Evolutionary conservation across 352 stramenopile species (phyloP).

Genomic region (Globisporangium takayamanum): DNA sequence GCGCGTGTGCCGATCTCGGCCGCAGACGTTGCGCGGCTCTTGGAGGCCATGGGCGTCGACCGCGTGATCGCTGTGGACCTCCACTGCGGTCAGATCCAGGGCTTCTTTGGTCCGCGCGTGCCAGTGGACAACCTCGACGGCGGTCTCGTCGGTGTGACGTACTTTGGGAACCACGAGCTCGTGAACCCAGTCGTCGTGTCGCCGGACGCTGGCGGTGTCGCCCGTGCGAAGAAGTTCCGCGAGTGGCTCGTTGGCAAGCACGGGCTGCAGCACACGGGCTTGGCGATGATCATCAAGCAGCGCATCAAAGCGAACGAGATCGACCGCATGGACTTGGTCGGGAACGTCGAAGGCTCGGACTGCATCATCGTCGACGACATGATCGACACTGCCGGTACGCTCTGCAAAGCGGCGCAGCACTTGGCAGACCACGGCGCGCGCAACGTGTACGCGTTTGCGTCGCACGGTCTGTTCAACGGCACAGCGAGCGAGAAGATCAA

Average conservation of each 20-base stretch:
- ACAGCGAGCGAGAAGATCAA: slow-evolving; percentile 87
- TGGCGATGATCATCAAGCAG: slow-evolving; percentile 99
- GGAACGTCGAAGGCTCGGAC: slow-evolving; percentile 97
- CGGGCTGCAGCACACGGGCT: slow-evolving; percentile 94
- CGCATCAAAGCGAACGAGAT: slow-evolving; percentile 96
- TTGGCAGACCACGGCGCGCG: slow-evolving; percentile 93
- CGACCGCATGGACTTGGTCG: slow-evolving; percentile 99
- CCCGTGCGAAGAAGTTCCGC: slow-evolving; percentile 99
- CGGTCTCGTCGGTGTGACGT: slow-evolving; percentile 91
- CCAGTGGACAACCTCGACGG: slow-evolving; percentile 99
- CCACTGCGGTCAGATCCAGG: slow-evolving; percentile 89
- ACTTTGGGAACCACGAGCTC: slow-evolving; percentile 95
- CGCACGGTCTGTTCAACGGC: slow-evolving; percentile 96
- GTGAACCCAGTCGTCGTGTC: slow-evolving; percentile 99
- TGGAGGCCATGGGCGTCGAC: slow-evolving; percentile 87
- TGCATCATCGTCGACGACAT: slow-evolving; percentile 99
- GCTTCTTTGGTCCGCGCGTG: slow-evolving; percentile 98
- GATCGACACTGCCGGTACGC: slow-evolving; percentile 99
- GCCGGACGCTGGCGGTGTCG: slow-evolving; percentile 98
- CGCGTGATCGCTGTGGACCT: slow-evolving; percentile 86
- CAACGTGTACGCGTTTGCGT: slow-evolving; percentile 99
- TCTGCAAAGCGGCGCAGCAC: slow-evolving; percentile 98
- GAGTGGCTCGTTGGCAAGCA: slow-evolving; percentile 98
- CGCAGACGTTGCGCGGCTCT: slow-evolving; percentile 76
- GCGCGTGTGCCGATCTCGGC: slow-evolving; percentile 97